Evolutionary conservation across 2,329 filamentous ascomycete genomes (phyloP).

Genomic region (Chaetomium sp.): DNA sequence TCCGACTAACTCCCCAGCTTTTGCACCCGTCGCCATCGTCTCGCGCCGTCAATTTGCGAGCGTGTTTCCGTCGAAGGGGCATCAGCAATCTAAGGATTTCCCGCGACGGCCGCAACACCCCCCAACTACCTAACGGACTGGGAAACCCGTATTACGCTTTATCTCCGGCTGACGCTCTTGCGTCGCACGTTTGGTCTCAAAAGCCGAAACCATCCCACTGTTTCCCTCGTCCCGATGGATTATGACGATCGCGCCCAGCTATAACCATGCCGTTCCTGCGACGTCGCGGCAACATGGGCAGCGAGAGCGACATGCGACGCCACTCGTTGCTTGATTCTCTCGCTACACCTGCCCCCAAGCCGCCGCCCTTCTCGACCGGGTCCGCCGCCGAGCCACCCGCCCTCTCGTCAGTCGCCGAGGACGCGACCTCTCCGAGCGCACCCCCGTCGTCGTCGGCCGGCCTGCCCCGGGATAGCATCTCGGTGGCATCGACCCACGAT

Average conservation of each 20-base stretch:
- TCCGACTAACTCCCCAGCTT: background rate
- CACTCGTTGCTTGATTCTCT: slow-evolving; percentile 37
- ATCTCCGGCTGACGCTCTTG: background rate
- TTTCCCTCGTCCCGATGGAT: slow-evolving; percentile 18
- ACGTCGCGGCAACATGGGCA: slow-evolving; percentile 54
- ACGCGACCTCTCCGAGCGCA: slow-evolving; percentile 20
- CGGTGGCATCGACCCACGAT: slow-evolving; percentile 23
- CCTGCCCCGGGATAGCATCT: slow-evolving; percentile 25
- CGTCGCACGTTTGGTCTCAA: background rate
- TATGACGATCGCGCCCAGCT: slow-evolving; percentile 22
- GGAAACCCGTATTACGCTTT: slow-evolving; percentile 3
- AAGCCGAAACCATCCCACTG: slow-evolving; percentile 4
- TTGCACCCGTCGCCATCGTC: background rate
- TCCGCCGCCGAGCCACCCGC: slow-evolving; percentile 23
- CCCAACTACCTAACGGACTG: background rate
- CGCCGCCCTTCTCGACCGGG: slow-evolving; percentile 21
- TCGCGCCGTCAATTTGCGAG: slow-evolving; percentile 12
- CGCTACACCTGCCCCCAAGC: slow-evolving; percentile 19
- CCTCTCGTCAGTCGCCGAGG: slow-evolving; percentile 21
- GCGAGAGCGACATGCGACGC: slow-evolving; percentile 53
- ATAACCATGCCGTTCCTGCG: slow-evolving; percentile 54
- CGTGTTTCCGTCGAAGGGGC: background rate
- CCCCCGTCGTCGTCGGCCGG: slow-evolving; percentile 27
- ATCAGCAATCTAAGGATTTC: background rate
- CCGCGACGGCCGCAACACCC: background rate